Evolutionary conservation across 176 grass and related monocot genomes (phyloP), one percentile per base, ranked within the genome.

Genomic region (Microstegium vimineum): DNA sequence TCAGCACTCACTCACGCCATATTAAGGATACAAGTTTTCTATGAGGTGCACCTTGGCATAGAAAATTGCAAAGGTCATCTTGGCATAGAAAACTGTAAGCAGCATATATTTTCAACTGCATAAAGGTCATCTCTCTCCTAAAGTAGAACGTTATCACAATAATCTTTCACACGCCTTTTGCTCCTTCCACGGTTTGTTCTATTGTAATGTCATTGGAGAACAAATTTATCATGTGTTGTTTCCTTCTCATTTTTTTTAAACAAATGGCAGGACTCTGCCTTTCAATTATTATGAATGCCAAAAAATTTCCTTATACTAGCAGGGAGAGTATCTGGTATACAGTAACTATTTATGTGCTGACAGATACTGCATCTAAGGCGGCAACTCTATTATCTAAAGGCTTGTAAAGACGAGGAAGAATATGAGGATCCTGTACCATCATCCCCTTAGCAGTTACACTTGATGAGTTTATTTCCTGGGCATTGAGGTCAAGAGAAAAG

Each of bases 341-440:
- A n/a, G n/a, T n/a, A 10, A 77, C 30, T 66, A 31, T 77, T 73
- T 60, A 13, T 79, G 7, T 81, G 35, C 74, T 87, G 35, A 52
- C 88, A 97, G 90, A 87, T 97, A 83, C 35, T 91, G 34, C 91
- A 97, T 82, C 80, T 97, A 59, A 89, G 91, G 77, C 42, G 76
- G 35, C 94, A 93, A 71, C 80, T 97, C 56, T 71, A 73, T 62
- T 89, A 82, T 31, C 71, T 93, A 62, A 80, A 82, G 37, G 43
- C 30, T 45, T 89, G 78, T 75, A 78, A 85, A 67, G 85, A 78
- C 73, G 61, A 79, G 69, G 86, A n/a, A n/a, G n/a, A 89, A 12
- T 62, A 40, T 18, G 77, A 87, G 86, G 75, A 85, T 42, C 59
- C 27, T 63, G 17, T 78, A 28, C 76, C 73, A 68, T 54, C 32